Evolutionary conservation across 805 yeast species (phyloP).

Genomic region (Spathaspora hagerdaliae): DNA sequence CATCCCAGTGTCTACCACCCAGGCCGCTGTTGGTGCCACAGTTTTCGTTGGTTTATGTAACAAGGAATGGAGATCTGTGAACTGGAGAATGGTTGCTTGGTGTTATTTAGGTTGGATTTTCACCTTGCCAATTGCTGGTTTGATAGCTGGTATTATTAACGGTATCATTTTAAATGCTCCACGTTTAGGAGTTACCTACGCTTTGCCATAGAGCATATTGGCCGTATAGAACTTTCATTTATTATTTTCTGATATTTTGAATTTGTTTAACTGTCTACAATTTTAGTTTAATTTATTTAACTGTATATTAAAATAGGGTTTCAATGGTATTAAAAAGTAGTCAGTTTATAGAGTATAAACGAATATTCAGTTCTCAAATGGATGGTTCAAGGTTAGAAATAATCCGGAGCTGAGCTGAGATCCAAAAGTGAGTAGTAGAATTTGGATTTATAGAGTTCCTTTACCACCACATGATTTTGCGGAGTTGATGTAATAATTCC

Average conservation of each 20-base stretch:
- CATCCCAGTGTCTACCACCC: constrained; percentile 76
- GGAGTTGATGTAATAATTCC: too few relatives aligned
- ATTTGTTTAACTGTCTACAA: not conserved
- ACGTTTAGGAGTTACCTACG: constrained; percentile 27
- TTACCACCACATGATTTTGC: too few relatives aligned
- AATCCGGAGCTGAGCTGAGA: too few relatives aligned
- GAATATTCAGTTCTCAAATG: too few relatives aligned
- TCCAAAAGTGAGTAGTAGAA: too few relatives aligned
- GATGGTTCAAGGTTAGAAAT: too few relatives aligned
- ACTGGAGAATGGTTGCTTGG: constrained; percentile 76
- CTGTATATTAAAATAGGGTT: not conserved
- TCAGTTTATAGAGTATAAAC: too few relatives aligned
- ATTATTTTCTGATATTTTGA: not conserved
- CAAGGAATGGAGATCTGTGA: constrained; percentile 56
- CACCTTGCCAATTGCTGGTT: constrained; percentile 71
- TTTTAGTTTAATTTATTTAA: not conserved
- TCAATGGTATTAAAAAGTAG: too few relatives aligned
- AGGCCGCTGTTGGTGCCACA: constrained; percentile 74
- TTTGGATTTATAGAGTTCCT: too few relatives aligned
- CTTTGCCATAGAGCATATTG: constrained; percentile 1
- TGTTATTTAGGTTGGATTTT: constrained; percentile 69
- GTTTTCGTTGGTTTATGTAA: constrained; percentile 74
- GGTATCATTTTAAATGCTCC: constrained; percentile 69
- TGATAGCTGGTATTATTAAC: constrained; percentile 62
- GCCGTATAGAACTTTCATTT: not conserved